phyloP scores from a whole-genome alignment of 2,329 filamentous ascomycete species.

The Trichoderma atrobrunneum region DNA sequence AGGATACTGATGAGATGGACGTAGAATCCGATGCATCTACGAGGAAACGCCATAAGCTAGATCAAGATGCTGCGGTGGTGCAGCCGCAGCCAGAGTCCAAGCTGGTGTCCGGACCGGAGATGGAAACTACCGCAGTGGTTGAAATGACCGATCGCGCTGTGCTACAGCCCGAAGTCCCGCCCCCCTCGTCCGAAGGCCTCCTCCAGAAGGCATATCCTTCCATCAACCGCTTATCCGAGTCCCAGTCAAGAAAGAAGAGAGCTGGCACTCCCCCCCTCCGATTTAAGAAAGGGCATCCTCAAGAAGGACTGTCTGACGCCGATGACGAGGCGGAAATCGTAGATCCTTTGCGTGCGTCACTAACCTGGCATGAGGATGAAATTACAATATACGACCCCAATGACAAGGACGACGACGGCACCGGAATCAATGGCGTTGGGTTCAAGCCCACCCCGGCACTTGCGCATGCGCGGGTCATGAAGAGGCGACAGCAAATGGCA shows the following conservation, averaged over 20 bases:
- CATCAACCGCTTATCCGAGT: constrained; percentile 39
- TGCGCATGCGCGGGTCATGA: constrained; percentile 55
- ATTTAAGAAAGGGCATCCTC: constrained; percentile 26
- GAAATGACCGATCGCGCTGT: background rate
- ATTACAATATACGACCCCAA: constrained; percentile 65
- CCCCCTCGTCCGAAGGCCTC: background rate
- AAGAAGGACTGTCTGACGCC: constrained; percentile 26
- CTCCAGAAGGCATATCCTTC: constrained; percentile 31
- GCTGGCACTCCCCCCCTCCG: constrained; percentile 41
- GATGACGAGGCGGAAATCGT: constrained; percentile 40
- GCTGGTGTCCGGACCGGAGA: background rate
- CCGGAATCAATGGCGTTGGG: constrained; percentile 65
- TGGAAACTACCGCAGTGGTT: background rate
- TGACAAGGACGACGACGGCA: constrained; percentile 65
- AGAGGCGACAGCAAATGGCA: constrained; percentile 58
- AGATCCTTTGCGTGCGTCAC: constrained; percentile 55
- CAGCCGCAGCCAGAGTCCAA: background rate
- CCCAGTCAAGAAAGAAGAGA: constrained; percentile 38
- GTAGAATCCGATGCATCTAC: constrained; percentile 31
- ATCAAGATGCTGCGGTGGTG: constrained; percentile 28
- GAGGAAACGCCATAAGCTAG: constrained; percentile 40
- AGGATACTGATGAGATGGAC: constrained; percentile 27
- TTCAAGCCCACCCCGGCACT: constrained; percentile 63
- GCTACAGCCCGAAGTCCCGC: background rate
- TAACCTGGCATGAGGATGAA: constrained; percentile 67